Percentiles rank a stretch among this genome's conserved stretches.
Conservation (phyloP, 306 rosid genomes). For the Lotus japonicus region DNA sequence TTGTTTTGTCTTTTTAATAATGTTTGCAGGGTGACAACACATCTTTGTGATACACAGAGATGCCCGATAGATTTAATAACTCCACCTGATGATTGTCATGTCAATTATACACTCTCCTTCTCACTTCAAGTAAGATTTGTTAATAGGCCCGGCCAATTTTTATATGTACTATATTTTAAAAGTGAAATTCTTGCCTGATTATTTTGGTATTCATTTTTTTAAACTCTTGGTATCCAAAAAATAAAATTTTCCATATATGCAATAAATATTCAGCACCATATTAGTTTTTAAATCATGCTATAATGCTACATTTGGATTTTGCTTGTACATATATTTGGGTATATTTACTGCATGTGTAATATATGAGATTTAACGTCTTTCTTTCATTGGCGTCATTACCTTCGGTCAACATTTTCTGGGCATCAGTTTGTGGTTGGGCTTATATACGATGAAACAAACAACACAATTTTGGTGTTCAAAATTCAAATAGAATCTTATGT, state of each 20-base stretch:
- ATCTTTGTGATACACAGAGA: constrained; percentile 68
- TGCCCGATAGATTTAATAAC: constrained; percentile 90
- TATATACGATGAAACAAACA: constrained; percentile 1
- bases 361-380: background rate
- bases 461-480: background rate
- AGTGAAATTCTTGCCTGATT: background rate
- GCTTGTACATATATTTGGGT: background rate
- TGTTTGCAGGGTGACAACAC: constrained; percentile 65
- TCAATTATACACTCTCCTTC: constrained; percentile 86
- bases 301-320: background rate
- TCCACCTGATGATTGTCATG: constrained; percentile 98
- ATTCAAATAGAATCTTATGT: constrained; percentile 9
- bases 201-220: background rate
- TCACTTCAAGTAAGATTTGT: constrained; percentile 85
- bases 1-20: background rate
- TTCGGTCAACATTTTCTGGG: background rate
- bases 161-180: background rate
- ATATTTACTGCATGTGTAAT: background rate
- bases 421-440: constrained; percentile 4
- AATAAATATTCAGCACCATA: background rate
- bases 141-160: background rate
- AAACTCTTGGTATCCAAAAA: background rate
- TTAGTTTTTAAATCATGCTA: constrained; percentile 1
- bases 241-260: background rate
- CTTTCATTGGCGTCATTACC: background rate